phyloP scores from a whole-genome alignment of 2,329 filamentous ascomycete genomes.

The Hymenoscyphus scutula region DNA sequence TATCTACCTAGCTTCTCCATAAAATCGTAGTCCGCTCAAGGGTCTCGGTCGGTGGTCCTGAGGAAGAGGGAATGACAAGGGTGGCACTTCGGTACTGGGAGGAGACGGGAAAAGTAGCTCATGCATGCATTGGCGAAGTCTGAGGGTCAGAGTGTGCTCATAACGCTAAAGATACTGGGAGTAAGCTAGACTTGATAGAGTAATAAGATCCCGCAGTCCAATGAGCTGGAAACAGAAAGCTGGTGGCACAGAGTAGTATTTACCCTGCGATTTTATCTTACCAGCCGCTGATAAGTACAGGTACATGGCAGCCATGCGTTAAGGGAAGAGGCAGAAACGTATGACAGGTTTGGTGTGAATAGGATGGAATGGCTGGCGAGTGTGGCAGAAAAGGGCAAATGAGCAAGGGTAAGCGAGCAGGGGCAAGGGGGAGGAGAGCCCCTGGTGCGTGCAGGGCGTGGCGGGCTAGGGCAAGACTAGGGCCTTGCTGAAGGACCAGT shows the following conservation, averaged over 20 bases:
- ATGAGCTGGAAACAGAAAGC: constrained; percentile 35
- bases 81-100: constrained; percentile 27
- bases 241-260: constrained; percentile 23
- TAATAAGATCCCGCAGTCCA: constrained; percentile 28
- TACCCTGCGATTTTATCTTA: constrained; percentile 12
- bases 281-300: constrained; percentile 22
- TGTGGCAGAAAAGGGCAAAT: not conserved
- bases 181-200: constrained; percentile 28
- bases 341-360: not conserved
- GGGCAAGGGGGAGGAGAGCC: not conserved
- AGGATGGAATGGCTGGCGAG: not conserved
- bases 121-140: constrained; percentile 24
- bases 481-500: constrained; percentile 19
- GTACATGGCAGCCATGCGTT: not conserved
- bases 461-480: not conserved
- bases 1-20: constrained; percentile 4
- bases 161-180: not conserved
- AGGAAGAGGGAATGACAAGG: constrained; percentile 14
- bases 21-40: not conserved
- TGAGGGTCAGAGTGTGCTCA: not conserved
- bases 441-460: constrained; percentile 28
- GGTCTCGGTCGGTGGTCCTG: constrained; percentile 4
- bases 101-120: constrained; percentile 31
- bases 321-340: not conserved
- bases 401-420: not conserved